A percentile compares a stretch with the other conserved stretches of the same genome.
phyloP scores from a whole-genome alignment of 2,329 filamentous ascomycete genomes.

The Exophiala calicioides region DNA sequence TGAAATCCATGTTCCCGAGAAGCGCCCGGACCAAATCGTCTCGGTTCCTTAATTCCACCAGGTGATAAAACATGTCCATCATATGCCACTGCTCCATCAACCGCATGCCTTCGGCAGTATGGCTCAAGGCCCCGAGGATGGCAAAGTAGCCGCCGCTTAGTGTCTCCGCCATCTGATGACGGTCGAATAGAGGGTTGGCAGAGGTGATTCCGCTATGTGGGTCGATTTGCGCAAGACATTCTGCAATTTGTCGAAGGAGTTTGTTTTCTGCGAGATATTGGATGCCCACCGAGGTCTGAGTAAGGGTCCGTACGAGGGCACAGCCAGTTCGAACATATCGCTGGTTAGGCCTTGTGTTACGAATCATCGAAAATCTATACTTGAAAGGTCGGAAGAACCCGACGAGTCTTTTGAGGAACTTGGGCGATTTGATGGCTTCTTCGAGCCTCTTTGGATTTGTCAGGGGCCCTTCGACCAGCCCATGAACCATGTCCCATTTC shows the following conservation, averaged over 20 bases:
- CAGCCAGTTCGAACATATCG: slow-evolving; percentile 91
- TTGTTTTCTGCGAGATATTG: slow-evolving; percentile 90
- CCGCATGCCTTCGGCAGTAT: slow-evolving; percentile 76
- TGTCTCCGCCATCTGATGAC: slow-evolving; percentile 79
- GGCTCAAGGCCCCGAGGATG: slow-evolving; percentile 83
- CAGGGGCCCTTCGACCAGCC: slow-evolving; percentile 88
- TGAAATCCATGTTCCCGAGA: slow-evolving; percentile 89
- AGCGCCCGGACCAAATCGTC: slow-evolving; percentile 89
- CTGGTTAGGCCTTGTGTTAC: slow-evolving; percentile 89
- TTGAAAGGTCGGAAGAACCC: slow-evolving; percentile 98
- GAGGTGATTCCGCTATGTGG: slow-evolving; percentile 70
- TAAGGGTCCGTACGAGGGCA: slow-evolving; percentile 78
- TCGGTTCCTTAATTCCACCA: slow-evolving; percentile 85
- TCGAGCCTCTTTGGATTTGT: slow-evolving; percentile 89
- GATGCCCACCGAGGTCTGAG: slow-evolving; percentile 82
- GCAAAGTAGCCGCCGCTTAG: slow-evolving; percentile 92
- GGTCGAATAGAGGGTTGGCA: slow-evolving; percentile 84
- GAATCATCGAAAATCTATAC: slow-evolving; percentile 85
- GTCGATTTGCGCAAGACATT: slow-evolving; percentile 93
- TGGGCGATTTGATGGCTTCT: slow-evolving; percentile 90
- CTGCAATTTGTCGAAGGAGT: slow-evolving; percentile 86
- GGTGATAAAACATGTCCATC: slow-evolving; percentile 99
- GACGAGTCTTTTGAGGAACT: slow-evolving; percentile 91
- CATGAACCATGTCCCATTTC: slow-evolving; percentile 93
- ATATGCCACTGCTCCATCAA: slow-evolving; percentile 97